Evolutionary conservation across 371 early-diverging fungal species (phyloP), one percentile per base, ranked within the genome.

Genomic region (Entomophthora muscae): DNA sequence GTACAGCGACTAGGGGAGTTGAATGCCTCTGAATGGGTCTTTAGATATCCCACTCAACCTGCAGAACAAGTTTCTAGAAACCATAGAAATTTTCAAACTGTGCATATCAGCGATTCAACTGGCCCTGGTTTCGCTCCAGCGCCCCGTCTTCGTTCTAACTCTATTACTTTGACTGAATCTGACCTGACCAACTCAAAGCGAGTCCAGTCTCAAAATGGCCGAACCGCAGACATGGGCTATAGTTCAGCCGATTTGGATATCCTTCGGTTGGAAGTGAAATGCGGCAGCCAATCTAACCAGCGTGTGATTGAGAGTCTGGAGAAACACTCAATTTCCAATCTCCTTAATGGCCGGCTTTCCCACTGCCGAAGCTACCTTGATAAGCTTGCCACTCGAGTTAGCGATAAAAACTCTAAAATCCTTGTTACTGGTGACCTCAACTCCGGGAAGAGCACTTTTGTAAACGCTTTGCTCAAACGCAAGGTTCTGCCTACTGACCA

Each of bases 381-480:
- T 63, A 85, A 83, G 57, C 81, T 98, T 21, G 69, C 81, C 32
- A 75, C 76, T 26, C 85, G 98, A 29, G 86, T 96, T 12, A 75
- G 80, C 17, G 98, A 98, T 76, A 88, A 83, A 30, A 85, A 88
- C 24, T 91, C 90, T 63, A 88, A 89, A 72, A 90, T 98, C 1
- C 75, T 98, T 28, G 93, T 98, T 51, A 95, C 97, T 1, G 98
- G 98, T 60, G 98, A 98, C 70, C 72, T 98, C 64, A 98, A 98
- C 67, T 89, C 94, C 13, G 98, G 98, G 54, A 98, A 98, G 75
- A 84, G 85, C 28, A 94, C 97, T 0, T 85, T 98, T 67, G 91
- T 98, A 59, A 98, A 98, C 69, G 91, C 98, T 27, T 72, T 98
- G 52, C 72, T 98, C 64, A 83, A 91, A 57, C 78, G 88, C 52